A percentile compares a stretch with the other conserved stretches of the same genome.
These are phyloP conservation scores for Claviceps lovelessii DNA, from an alignment of 2,329 filamentous ascomycete genomes.

Conservation along the genomic window DNA sequence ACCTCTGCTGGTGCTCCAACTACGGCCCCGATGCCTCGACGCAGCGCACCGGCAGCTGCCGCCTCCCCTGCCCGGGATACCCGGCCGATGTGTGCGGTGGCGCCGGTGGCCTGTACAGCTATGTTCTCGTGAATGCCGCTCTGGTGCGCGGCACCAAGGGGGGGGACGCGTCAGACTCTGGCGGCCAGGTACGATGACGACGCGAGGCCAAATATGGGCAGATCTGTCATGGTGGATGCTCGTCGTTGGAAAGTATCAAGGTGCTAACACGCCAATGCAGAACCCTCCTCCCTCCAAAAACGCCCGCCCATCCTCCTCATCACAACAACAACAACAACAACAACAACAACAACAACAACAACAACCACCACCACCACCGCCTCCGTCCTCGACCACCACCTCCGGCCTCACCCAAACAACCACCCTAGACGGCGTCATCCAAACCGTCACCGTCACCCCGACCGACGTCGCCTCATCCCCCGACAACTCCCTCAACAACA, in stretches of 20 bases:
- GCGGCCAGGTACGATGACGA: not conserved
- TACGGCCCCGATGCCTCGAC: not conserved
- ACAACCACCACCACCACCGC: not conserved
- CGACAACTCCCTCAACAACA: not conserved
- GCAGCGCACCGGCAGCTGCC: not conserved
- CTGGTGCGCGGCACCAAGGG: not conserved
- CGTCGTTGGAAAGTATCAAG: no score
- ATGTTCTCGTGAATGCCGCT: not conserved
- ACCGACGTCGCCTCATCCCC: not conserved
- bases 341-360: no score
- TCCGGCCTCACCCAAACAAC: not conserved
- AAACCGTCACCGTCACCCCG: not conserved
- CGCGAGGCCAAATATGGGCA: not conserved
- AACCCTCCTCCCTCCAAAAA: no score
- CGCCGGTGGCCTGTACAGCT: not conserved
- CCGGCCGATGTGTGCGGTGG: constrained; percentile 3
- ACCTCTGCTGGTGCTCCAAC: constrained; percentile 4
- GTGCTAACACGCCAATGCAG: no score
- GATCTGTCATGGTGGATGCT: no score
- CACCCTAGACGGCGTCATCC: not conserved
- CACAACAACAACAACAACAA: no score
- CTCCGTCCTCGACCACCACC: not conserved
- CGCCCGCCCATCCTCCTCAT: no score
- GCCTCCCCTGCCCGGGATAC: constrained; percentile 2
- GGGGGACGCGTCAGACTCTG: not conserved